These are phyloP conservation scores for Sodiomyces alkalinus DNA, from an alignment of 2,329 filamentous ascomycete genomes.

Conservation along the genomic window DNA sequence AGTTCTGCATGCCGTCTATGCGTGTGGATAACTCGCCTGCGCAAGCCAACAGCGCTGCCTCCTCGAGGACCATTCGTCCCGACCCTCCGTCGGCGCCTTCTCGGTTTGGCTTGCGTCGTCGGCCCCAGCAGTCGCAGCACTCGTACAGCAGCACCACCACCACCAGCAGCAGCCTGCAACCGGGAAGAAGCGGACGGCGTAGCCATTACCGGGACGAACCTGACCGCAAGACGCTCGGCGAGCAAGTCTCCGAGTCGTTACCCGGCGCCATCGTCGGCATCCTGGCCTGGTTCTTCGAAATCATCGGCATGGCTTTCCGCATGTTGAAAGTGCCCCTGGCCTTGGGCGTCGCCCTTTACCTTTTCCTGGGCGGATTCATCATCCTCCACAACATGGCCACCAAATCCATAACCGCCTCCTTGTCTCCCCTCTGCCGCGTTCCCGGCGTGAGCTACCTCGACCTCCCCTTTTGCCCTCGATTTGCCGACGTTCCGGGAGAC, in stretches of 20 bases:
- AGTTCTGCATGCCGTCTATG: constrained; percentile 39
- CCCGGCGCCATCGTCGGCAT: constrained; percentile 23
- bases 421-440: constrained; percentile 56
- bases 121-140: no score
- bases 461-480: constrained; percentile 45
- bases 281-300: constrained; percentile 34
- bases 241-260: constrained; percentile 19
- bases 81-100: constrained; percentile 31
- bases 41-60: constrained; percentile 15
- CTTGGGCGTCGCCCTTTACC: constrained; percentile 43
- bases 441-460: constrained; percentile 47
- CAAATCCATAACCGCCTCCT: constrained; percentile 40
- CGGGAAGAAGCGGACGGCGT: no score
- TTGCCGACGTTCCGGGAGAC: constrained; percentile 6
- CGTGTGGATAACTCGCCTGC: constrained; percentile 16
- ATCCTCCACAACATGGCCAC: constrained; percentile 47
- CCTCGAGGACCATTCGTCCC: constrained; percentile 18
- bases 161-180: no score
- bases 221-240: constrained; percentile 9
- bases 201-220: constrained; percentile 1
- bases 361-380: constrained; percentile 42
- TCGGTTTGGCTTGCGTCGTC: no score
- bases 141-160: constrained; percentile 6
- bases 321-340: constrained; percentile 51
- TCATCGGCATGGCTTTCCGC: constrained; percentile 42